Percentiles rank a stretch among this genome's conserved stretches.
Evolutionary conservation across 108 stramenopile genomes (phyloP).

Genomic region (Nannochloropsis salina): DNA sequence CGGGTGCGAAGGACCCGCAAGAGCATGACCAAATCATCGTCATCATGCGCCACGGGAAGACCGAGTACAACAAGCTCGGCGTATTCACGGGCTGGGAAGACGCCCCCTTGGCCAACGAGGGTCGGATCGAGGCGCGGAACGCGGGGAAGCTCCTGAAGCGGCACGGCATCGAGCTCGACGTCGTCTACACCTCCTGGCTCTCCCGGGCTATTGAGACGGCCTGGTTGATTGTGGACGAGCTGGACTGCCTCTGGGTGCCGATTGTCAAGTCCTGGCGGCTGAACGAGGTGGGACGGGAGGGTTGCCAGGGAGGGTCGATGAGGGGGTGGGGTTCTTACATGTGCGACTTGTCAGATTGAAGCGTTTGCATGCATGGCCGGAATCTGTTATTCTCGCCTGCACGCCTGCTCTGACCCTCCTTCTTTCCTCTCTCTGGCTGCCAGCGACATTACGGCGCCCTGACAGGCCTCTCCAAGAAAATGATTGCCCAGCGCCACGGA

Average conservation of each 20-base stretch:
- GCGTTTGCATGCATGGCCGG: neutral
- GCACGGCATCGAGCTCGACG: conserved; percentile 55
- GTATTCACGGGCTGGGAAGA: conserved; percentile 89
- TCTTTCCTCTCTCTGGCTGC: neutral
- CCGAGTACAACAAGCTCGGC: conserved; percentile 81
- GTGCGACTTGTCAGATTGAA: neutral
- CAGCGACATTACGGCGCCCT: conserved; percentile 32
- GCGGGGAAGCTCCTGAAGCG: conserved; percentile 58
- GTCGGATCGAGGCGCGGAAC: conserved; percentile 71
- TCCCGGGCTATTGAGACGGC: conserved; percentile 83
- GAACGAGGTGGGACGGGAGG: conserved; percentile 85
- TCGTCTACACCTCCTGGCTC: conserved; percentile 75
- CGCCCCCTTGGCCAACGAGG: conserved; percentile 74
- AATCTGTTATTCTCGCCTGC: neutral
- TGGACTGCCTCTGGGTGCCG: conserved; percentile 73
- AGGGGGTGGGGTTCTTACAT: neutral
- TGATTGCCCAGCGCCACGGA: conserved; percentile 34
- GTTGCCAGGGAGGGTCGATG: conserved; percentile 60
- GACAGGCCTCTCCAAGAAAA: conserved; percentile 39
- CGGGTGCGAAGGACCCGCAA: neutral
- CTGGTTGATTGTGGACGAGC: conserved; percentile 76
- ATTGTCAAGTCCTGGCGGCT: conserved; percentile 78
- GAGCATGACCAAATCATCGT: conserved; percentile 66
- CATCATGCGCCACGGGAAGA: conserved; percentile 86
- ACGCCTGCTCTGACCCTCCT: neutral